Base-by-base conservation (phyloP, 345 rosid species). In the Pelargonium nanum region DNA sequence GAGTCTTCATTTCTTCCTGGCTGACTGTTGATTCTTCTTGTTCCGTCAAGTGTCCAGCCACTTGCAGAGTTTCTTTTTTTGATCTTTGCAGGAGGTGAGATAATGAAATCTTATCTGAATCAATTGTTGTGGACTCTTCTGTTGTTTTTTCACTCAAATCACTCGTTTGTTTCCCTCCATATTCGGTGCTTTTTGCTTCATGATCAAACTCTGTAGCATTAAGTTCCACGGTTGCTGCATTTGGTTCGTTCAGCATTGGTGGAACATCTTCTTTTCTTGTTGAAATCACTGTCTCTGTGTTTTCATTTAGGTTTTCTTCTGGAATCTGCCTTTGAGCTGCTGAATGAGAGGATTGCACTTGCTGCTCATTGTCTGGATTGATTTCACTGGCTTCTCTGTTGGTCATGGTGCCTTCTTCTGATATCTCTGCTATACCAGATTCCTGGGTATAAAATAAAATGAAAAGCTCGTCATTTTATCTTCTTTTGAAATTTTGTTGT, bases 31-130 rank as follows among this genome's bases (percentile, higher is more conserved):
- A 50, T 67, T 76, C 77, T 55, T 19, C 54, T 56, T 64, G 69
- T 69, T 65, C 76, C 20, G 60, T 45, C 68, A 62, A 50, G 5
- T 64, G 61, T 40, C n/a, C 55, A 26, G 58, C 59, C 30, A 24
- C 65, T 63, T 68, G 69, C 23, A 5, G 30, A 19, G 58, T 64
- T 60, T 69, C 78, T 61, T 59, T 63, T 53, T 53, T 63, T 64
- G 87, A 64, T 56, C 19, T 74, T 40, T 73, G 72, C 73, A 82
- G 67, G 72, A 77, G 83, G 62, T 72, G 74, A 19, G 80, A 73
- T 60, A 76, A 68, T 52, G 87, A 78, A 52, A 59, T 22, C 22
- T 68, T 77, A 56, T 65, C 72, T 15, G 77, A 63, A 55, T 77
- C 85, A 19, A 54, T 52, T 40, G 65, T 10, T 57, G 26, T 57